Conservation (phyloP, 306 rosid genomes). For the Hippophae tibetana region DNA sequence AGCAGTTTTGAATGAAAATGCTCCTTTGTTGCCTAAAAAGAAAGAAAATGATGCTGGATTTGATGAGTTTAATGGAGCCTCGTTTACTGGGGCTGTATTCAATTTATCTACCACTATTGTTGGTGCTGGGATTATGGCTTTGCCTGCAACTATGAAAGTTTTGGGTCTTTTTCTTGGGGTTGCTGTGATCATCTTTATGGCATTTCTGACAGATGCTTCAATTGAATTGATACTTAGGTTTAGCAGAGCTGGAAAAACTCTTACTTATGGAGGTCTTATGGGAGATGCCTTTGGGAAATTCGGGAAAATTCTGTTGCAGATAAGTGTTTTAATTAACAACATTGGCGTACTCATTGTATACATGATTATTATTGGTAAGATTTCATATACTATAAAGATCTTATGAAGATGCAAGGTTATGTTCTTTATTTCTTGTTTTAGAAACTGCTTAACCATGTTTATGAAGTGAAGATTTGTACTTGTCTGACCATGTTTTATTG, state of each 20-base stretch:
- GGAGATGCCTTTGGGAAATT: slow-evolving; percentile 27
- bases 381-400: neutral
- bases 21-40: slow-evolving; percentile 24
- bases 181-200: slow-evolving; percentile 16
- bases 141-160: slow-evolving; percentile 34
- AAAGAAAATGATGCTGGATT: slow-evolving; percentile 4
- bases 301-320: slow-evolving; percentile 26
- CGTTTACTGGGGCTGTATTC: slow-evolving; percentile 30
- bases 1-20: neutral
- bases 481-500: neutral
- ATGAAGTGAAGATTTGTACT: too few relatives aligned
- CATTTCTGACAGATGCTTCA: slow-evolving; percentile 30
- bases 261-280: slow-evolving; percentile 30
- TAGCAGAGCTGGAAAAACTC: slow-evolving; percentile 18
- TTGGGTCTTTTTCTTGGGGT: slow-evolving; percentile 30
- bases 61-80: slow-evolving; percentile 22
- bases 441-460: neutral
- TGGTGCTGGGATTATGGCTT: slow-evolving; percentile 37
- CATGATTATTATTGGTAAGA: slow-evolving; percentile 38
- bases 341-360: slow-evolving; percentile 30
- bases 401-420: neutral
- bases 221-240: slow-evolving; percentile 32
- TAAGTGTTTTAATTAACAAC: slow-evolving; percentile 27
- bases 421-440: neutral
- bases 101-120: slow-evolving; percentile 28